Base-by-base conservation (phyloP, 2,329 filamentous ascomycete genomes). In the Fusarium acutatum region DNA sequence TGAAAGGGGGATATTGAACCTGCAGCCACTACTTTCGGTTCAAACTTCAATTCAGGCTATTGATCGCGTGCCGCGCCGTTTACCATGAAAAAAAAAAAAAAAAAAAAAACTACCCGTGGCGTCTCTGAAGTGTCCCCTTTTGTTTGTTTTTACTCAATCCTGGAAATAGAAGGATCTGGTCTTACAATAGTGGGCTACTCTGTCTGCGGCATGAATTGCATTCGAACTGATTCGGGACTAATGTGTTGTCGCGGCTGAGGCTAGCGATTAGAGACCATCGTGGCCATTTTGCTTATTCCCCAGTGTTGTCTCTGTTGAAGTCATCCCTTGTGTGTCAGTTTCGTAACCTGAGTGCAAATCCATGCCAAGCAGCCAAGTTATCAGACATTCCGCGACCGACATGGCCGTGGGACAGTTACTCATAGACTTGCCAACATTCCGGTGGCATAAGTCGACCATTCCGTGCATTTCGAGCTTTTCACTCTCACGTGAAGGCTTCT, bases 51-150 rank as follows among this genome's bases (percentile, higher is more conserved):
- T 62, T 34, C 59, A 67, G 56, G 64, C 71, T 71, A 75, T 76
- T 68, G 74, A 75, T 76, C 69, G 71, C 65, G 74, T 76, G 72
- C 72, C 65, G 69, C 49, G 52, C 71, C 53, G 59, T 67, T 47
- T 67, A 28, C 50, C 56, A 49, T 35, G 24, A 41, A 49, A 40
- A 43, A 40, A 30, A 40, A 49, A 40, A 30, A 40, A 49, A n/a
- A n/a, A 41, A 49, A 40, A 43, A 40, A 30, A 40, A 49, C 20
- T 60, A 28, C 35, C 43, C 28, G 61, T 60, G 62, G 60, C 40
- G 61, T 59, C 50, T 32, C 28, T 46, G 52, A 56, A 60, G 28
- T 11, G 35, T 56, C 67, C 41, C 52, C 44, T 66, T 60, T 54
- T 41, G 35, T 47, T 47, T 35, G 49, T 50, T 32, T 38, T 40